phyloP scores from a whole-genome alignment of 2,329 filamentous ascomycete genomes.

The Aspergillus sp. region DNA sequence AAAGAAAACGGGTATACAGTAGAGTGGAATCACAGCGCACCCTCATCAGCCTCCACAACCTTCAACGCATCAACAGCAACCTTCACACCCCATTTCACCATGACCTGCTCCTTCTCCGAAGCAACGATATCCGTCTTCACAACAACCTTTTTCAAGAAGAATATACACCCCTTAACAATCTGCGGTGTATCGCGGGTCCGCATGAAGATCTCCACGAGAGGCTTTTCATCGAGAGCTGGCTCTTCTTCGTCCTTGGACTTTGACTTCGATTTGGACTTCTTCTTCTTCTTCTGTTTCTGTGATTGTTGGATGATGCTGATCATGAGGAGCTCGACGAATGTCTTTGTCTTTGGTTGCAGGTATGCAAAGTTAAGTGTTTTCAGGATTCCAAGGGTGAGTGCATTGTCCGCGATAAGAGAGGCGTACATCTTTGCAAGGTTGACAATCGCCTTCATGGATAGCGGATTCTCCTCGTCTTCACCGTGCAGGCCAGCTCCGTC shows the following conservation, averaged over 20 bases:
- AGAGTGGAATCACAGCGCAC: background rate
- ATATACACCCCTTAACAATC: constrained; percentile 72
- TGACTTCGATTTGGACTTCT: constrained; percentile 21
- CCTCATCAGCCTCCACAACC: constrained; percentile 26
- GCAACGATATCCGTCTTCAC: constrained; percentile 60
- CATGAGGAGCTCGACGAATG: constrained; percentile 78
- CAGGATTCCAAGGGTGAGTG: constrained; percentile 56
- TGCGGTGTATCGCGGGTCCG: constrained; percentile 63
- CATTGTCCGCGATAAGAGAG: constrained; percentile 60
- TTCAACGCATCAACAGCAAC: constrained; percentile 43
- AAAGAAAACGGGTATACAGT: background rate
- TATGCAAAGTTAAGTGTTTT: constrained; percentile 74
- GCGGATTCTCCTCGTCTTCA: constrained; percentile 52
- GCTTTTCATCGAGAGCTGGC: constrained; percentile 51
- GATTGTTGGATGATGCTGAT: constrained; percentile 72
- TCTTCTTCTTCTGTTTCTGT: constrained; percentile 47
- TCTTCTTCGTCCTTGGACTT: constrained; percentile 21
- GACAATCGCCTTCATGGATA: constrained; percentile 60
- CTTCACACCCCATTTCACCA: constrained; percentile 49
- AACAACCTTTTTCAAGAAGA: constrained; percentile 75
- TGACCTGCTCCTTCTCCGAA: constrained; percentile 52
- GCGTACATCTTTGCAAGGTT: constrained; percentile 69
- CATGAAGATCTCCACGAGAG: constrained; percentile 66
- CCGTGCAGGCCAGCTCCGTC: constrained; percentile 51
- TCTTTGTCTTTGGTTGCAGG: constrained; percentile 71